Conservation (phyloP, 2,329 filamentous ascomycete species). For the Elsinoe ampelina region DNA sequence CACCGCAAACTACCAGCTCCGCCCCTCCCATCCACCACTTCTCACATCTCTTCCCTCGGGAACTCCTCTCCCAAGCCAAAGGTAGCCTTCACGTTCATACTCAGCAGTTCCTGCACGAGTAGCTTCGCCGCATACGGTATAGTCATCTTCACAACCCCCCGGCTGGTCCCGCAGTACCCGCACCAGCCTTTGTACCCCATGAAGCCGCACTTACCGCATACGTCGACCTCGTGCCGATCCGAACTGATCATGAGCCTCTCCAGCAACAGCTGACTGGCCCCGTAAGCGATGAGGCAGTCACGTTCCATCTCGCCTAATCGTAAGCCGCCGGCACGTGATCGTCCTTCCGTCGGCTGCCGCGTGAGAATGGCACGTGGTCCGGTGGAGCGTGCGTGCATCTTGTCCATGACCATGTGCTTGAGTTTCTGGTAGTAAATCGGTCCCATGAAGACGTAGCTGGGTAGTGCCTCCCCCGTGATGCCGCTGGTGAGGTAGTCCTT, state of each 20-base stretch:
- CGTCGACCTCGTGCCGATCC: constrained; percentile 82
- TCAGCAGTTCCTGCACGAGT: constrained; percentile 88
- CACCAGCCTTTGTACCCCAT: constrained; percentile 96
- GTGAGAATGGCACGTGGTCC: constrained; percentile 88
- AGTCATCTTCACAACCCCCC: constrained; percentile 80
- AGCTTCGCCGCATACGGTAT: constrained; percentile 98
- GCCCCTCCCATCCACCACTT: background rate
- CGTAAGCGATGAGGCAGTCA: constrained; percentile 95
- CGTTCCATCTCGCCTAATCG: constrained; percentile 97
- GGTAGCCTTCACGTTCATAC: constrained; percentile 96
- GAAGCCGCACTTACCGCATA: constrained; percentile 87
- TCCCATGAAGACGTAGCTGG: constrained; percentile 96
- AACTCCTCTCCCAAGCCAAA: constrained; percentile 93
- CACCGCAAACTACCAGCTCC: background rate
- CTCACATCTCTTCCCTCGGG: constrained; percentile 38
- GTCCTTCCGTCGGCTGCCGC: constrained; percentile 89
- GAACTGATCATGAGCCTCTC: constrained; percentile 92
- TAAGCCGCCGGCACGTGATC: constrained; percentile 83
- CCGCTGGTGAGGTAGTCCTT: constrained; percentile 96
- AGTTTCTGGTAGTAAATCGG: constrained; percentile 99
- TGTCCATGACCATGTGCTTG: constrained; percentile 99
- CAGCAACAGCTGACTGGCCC: constrained; percentile 80
- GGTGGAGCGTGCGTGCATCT: constrained; percentile 92
- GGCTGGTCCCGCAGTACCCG: constrained; percentile 78
- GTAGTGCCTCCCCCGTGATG: constrained; percentile 85